Conservation (phyloP, 768 basidiomycete genomes). For the Tulasnella sp. region DNA sequence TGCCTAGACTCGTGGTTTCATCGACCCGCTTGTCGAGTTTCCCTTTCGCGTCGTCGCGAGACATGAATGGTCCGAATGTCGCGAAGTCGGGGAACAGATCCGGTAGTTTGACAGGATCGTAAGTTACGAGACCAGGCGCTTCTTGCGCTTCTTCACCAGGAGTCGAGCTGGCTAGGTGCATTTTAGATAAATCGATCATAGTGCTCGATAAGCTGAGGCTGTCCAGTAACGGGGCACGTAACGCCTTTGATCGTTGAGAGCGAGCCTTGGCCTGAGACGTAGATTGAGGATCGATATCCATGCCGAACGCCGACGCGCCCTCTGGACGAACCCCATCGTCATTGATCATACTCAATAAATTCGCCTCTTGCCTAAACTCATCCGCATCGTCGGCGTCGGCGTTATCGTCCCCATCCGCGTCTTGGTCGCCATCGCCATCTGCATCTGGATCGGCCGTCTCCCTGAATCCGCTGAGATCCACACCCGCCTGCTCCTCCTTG, state of each 20-base stretch:
- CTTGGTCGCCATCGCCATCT: conserved; percentile 16
- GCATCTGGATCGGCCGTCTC: conserved; percentile 13
- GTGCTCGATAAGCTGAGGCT: conserved; percentile 11
- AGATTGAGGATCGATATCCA: not conserved
- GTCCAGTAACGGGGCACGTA: conserved; percentile 19
- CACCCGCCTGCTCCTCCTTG: conserved; percentile 11
- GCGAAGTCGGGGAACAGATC: conserved; percentile 77
- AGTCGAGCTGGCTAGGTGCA: conserved; percentile 2
- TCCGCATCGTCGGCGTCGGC: conserved; percentile 17
- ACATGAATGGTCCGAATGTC: conserved; percentile 31
- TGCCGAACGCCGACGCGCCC: not conserved
- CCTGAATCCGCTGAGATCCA: conserved; percentile 14
- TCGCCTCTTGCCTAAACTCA: not conserved
- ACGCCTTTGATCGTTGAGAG: not conserved
- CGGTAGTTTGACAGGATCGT: conserved; percentile 30
- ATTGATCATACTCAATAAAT: not conserved
- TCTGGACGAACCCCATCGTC: not conserved
- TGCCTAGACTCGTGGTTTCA: conserved; percentile 57
- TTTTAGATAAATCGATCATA: conserved; percentile 18
- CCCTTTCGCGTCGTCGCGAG: conserved; percentile 30
- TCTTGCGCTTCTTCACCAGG: not conserved
- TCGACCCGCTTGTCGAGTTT: conserved; percentile 62
- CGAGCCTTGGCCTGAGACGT: not conserved
- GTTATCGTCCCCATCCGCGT: conserved; percentile 19
- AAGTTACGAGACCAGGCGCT: not conserved